phyloP scores from a whole-genome alignment of 2,329 filamentous ascomycete species.

The Phoma sp. region DNA sequence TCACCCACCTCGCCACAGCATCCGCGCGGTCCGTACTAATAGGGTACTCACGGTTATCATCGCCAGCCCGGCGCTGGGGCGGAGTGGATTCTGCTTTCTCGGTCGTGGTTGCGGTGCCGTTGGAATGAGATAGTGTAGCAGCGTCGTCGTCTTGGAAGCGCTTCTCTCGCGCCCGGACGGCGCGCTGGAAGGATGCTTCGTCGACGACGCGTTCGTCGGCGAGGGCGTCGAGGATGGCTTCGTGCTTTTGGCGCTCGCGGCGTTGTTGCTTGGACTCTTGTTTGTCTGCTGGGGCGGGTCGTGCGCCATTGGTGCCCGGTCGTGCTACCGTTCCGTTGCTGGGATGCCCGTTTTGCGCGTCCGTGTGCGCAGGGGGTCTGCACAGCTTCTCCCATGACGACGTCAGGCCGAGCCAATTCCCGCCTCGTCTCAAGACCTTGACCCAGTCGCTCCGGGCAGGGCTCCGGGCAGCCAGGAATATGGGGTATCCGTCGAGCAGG shows the following conservation, averaged over 20 bases:
- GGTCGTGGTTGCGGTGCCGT: not conserved
- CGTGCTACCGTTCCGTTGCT: too few relatives aligned
- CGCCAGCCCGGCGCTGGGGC: constrained; percentile 68
- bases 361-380: too few relatives aligned
- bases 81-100: too few relatives aligned
- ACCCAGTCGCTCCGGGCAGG: constrained; percentile 82
- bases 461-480: constrained; percentile 76
- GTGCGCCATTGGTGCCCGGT: too few relatives aligned
- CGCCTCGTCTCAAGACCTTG: constrained; percentile 71
- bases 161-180: constrained; percentile 67
- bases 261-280: too few relatives aligned
- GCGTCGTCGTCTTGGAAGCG: constrained; percentile 66
- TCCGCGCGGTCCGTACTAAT: constrained; percentile 75
- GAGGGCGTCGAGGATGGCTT: constrained; percentile 72
- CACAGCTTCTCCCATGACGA: constrained; percentile 82
- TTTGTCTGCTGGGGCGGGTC: too few relatives aligned
- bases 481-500: constrained; percentile 79
- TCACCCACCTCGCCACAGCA: constrained; percentile 75
- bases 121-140: too few relatives aligned
- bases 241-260: constrained; percentile 69
- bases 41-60: constrained; percentile 72
- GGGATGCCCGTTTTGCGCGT: too few relatives aligned
- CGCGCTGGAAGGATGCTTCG: constrained; percentile 69
- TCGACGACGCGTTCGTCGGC: constrained; percentile 73
- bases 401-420: constrained; percentile 73